Evolutionary conservation across 208 protist genomes (phyloP), one percentile per base, ranked within the genome.

Genomic region (Entamoeba invadens): DNA sequence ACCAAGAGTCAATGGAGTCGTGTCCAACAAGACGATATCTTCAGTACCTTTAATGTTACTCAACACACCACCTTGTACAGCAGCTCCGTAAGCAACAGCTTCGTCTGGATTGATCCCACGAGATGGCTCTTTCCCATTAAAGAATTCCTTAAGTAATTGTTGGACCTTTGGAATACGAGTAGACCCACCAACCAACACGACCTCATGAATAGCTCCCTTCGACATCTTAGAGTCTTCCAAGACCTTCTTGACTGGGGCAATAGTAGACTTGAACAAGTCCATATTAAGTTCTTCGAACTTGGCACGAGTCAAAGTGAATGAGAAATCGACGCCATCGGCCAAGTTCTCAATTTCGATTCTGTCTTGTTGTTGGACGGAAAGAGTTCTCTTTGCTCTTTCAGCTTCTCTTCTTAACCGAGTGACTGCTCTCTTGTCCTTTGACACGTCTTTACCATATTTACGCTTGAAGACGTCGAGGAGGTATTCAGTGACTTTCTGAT

Each of bases 161-260:
- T 99, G 98, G 50, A 99, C 96, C 96, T 99, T 99, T 95, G 98
- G 98, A 95, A 99, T 99, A 95, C 98, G 95, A 57, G 97, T 98
- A 14, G 97, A 98, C 91, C 98, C 98, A 94, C 98, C 98, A 45
- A 99, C 98, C 1, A 99, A 96, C 18, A 99, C 98, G 93, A 99
- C 96, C 94, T 99, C 98, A 96, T 98, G 95, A 92, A 99, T 97
- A 68, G 98, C 96, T 25, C 93, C 94, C 97, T 99, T 99, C 91
- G 96, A 96, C 16, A 99, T 92, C 93, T 97, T 97, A 87, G 97
- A 94, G 94, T 99, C 98, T 51, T 98, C 96, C 21, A 99, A 94
- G 25, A 99, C 96, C 57, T 96, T 95, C 47, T 97, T 96, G 45
- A 99, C 98, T 44, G 98, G 98, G 4, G 96, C 95, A 21, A 99